phyloP scores from a whole-genome alignment of 768 basidiomycete genomes.

The Trametes cubensis region DNA sequence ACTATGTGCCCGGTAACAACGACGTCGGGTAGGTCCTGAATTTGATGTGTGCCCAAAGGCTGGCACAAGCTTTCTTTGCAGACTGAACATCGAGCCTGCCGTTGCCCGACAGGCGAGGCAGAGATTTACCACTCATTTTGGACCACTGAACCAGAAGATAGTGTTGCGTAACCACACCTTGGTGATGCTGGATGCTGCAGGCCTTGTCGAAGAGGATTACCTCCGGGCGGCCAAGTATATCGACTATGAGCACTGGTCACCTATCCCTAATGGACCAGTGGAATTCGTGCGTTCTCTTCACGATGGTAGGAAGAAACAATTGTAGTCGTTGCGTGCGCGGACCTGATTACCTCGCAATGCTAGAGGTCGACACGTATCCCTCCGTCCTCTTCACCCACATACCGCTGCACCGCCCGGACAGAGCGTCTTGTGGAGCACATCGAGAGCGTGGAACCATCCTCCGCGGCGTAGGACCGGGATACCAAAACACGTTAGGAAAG shows the following conservation, averaged over 20 bases:
- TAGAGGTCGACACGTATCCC: slow-evolving; percentile 30
- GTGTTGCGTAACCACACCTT: slow-evolving; percentile 71
- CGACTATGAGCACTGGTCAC: slow-evolving; percentile 58
- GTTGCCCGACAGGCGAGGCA: slow-evolving; percentile 46
- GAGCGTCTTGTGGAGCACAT: slow-evolving; percentile 73
- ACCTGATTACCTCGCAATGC: neutral
- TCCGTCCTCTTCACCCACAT: slow-evolving; percentile 83
- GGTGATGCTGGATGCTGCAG: slow-evolving; percentile 73
- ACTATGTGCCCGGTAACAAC: slow-evolving; percentile 88
- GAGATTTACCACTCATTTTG: slow-evolving; percentile 65
- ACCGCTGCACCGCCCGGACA: slow-evolving; percentile 76
- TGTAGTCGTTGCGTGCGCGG: neutral
- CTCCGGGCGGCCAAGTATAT: slow-evolving; percentile 53
- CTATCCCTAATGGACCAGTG: slow-evolving; percentile 55
- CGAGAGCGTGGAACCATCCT: slow-evolving; percentile 74
- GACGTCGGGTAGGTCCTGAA: slow-evolving; percentile 64
- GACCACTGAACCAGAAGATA: slow-evolving; percentile 65
- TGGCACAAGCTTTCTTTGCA: slow-evolving; percentile 5
- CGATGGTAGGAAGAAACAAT: slow-evolving; percentile 41
- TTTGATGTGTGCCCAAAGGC: slow-evolving; percentile 24
- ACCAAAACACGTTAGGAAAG: slow-evolving; percentile 81
- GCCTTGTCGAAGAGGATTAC: slow-evolving; percentile 84
- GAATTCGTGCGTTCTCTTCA: slow-evolving; percentile 57
- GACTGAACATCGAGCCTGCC: slow-evolving; percentile 25
- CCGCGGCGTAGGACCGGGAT: slow-evolving; percentile 78